phyloP scores from a whole-genome alignment of 140 eudicot species.

The Senecio squalidus region DNA sequence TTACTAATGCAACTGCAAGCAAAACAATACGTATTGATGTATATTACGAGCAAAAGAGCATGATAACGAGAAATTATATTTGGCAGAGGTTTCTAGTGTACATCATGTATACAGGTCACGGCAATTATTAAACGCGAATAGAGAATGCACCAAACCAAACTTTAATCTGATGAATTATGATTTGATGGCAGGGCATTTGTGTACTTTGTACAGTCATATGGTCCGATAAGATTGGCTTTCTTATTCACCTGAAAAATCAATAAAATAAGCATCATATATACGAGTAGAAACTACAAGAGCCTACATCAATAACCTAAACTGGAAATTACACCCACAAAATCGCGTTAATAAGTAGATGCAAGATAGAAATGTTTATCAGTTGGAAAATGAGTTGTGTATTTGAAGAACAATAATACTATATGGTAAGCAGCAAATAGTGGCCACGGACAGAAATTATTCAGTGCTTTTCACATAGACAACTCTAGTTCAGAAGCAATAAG shows the following conservation, averaged over 20 bases:
- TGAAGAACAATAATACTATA: neutral
- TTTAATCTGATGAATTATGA: slow-evolving; percentile 11
- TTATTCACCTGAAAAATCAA: slow-evolving; percentile 69
- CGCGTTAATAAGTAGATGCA: neutral
- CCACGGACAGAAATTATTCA: neutral
- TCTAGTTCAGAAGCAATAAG: neutral
- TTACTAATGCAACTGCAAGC: neutral
- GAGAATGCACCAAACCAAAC: slow-evolving; percentile 11
- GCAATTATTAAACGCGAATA: neutral
- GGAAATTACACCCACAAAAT: neutral
- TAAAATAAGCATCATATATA: slow-evolving; percentile 4
- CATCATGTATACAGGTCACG: neutral
- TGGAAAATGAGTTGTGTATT: neutral
- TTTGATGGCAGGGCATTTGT: slow-evolving; percentile 37
- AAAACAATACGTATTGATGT: slow-evolving; percentile 6
- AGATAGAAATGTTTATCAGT: neutral
- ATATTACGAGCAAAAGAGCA: slow-evolving; percentile 1
- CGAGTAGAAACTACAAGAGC: neutral
- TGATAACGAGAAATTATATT: neutral
- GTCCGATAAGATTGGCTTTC: slow-evolving; percentile 71
- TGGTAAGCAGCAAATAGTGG: too few species aligned
- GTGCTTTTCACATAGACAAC: neutral
- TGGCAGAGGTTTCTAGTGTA: slow-evolving; percentile 9
- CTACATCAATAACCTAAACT: neutral
- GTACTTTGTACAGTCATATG: slow-evolving; percentile 89